Conservation (phyloP, 345 rosid species). For the Eucalyptus tenuipes region DNA sequence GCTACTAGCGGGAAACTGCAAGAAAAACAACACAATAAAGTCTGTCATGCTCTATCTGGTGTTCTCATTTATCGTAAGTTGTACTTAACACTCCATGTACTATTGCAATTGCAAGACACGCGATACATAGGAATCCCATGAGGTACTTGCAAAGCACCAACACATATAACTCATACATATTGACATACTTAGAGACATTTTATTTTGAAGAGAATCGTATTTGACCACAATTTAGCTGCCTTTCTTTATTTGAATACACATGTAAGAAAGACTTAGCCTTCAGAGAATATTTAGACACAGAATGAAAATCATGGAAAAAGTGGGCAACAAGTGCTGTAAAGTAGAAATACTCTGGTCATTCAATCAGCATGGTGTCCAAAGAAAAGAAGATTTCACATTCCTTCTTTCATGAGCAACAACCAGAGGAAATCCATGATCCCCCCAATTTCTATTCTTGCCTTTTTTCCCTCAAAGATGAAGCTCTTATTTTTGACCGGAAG, state of each 20-base stretch:
- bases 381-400: not conserved
- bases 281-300: not conserved
- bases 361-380: not conserved
- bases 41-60: not conserved
- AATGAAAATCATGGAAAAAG: not conserved
- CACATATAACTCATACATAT: not conserved
- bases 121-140: not conserved
- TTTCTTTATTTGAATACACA: not conserved
- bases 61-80: not conserved
- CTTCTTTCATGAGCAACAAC: not conserved
- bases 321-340: not conserved
- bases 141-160: not conserved
- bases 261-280: not conserved
- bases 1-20: slow-evolving; percentile 76
- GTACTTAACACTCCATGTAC: not conserved
- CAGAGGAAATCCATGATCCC: not conserved
- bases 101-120: not conserved
- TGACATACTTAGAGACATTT: not conserved
- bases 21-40: slow-evolving; percentile 4
- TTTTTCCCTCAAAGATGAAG: not conserved
- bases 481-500: not conserved
- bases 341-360: not conserved
- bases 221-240: not conserved
- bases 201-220: not conserved
- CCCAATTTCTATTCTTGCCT: not conserved